Evolutionary conservation across 176 grass and related monocot genomes (phyloP).

Genomic region (Otatea glauca): DNA sequence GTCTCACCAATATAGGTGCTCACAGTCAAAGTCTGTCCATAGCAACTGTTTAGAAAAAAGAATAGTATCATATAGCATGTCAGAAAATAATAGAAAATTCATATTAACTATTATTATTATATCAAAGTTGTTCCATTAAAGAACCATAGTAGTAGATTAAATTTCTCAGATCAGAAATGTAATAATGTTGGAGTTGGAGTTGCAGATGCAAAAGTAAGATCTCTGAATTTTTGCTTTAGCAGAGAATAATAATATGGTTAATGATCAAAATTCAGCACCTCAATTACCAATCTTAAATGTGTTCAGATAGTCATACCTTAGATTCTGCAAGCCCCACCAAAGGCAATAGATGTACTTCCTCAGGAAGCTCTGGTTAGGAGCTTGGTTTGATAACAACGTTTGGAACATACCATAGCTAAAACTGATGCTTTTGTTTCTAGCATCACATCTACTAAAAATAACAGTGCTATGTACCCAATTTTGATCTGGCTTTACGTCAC

Average conservation of each 20-base stretch:
- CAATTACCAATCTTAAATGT: conserved; percentile 3
- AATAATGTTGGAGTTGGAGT: neutral
- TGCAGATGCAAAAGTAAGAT: conserved; percentile 8
- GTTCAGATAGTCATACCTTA: conserved; percentile 68
- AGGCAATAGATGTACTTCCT: conserved; percentile 95
- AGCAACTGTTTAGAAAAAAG: conserved; percentile 64
- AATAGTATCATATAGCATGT: neutral
- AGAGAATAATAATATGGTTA: conserved; percentile 11
- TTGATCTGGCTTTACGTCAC: conserved; percentile 21
- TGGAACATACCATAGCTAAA: conserved; percentile 79
- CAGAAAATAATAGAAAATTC: conserved; percentile 27
- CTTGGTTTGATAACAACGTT: conserved; percentile 55
- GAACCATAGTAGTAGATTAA: neutral
- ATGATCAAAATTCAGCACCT: neutral
- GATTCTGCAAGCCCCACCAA: conserved; percentile 99
- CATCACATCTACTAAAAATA: conserved; percentile 64
- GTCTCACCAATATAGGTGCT: conserved; percentile 98
- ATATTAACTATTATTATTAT: neutral
- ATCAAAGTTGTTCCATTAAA: neutral
- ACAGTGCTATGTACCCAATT: conserved; percentile 36
- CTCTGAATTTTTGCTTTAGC: neutral
- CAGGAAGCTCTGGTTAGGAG: conserved; percentile 59
- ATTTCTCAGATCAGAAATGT: conserved; percentile 7
- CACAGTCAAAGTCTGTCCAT: conserved; percentile 84
- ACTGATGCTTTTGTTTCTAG: neutral